Percentiles rank a stretch among this genome's conserved stretches.
Conservation (phyloP, 768 basidiomycete species). For the Cubamyces lactineus region DNA sequence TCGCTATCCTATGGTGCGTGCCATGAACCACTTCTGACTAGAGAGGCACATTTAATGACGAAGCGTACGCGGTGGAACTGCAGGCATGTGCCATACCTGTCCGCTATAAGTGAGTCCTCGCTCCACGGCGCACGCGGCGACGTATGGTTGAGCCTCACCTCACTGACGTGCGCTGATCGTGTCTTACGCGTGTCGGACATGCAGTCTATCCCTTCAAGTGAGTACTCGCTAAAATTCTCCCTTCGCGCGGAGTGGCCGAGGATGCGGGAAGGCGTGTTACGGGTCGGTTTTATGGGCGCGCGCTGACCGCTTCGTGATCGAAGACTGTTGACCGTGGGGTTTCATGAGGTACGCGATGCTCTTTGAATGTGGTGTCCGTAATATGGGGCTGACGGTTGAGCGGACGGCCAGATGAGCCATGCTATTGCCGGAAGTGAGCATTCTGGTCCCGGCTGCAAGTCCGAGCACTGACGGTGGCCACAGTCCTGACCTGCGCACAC, state of each 20-base stretch:
- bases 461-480: background rate
- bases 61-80: background rate
- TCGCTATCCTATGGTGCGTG: slow-evolving; percentile 79
- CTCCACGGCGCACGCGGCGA: background rate
- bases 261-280: too few relatives aligned
- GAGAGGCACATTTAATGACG: background rate
- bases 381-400: too few relatives aligned
- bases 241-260: slow-evolving; percentile 10
- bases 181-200: background rate
- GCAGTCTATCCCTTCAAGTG: slow-evolving; percentile 93
- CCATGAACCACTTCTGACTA: background rate
- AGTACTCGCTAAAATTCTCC: slow-evolving; percentile 30
- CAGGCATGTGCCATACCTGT: slow-evolving; percentile 81
- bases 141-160: slow-evolving; percentile 3
- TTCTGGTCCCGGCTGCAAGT: background rate
- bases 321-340: slow-evolving; percentile 84
- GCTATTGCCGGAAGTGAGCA: slow-evolving; percentile 61
- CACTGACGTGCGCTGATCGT: background rate
- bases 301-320: slow-evolving; percentile 8
- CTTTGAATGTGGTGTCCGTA: background rate
- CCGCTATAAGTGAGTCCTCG: slow-evolving; percentile 64
- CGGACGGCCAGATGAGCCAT: slow-evolving; percentile 72
- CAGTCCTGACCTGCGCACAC: slow-evolving; percentile 77
- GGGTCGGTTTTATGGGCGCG: background rate
- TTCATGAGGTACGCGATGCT: slow-evolving; percentile 68